Evolutionary conservation across 2,329 filamentous ascomycete genomes (phyloP).

Genomic region (Trichoderma gracile): DNA sequence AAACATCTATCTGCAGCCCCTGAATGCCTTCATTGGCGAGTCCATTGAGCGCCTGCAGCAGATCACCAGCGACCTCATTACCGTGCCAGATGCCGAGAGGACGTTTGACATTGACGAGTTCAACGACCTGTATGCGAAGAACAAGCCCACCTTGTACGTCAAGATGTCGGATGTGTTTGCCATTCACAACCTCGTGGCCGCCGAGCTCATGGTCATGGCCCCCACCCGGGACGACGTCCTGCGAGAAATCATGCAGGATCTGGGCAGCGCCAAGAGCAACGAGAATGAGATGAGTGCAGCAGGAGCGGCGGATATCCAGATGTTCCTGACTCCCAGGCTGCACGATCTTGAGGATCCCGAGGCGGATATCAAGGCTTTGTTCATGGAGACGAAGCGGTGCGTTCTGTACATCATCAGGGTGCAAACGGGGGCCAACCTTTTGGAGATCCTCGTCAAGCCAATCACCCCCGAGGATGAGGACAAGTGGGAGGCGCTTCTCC

Average conservation of each 20-base stretch:
- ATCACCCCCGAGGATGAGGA: constrained; percentile 84
- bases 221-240: constrained; percentile 82
- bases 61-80: constrained; percentile 76
- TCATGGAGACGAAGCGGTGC: constrained; percentile 98
- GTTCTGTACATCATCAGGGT: constrained; percentile 97
- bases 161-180: constrained; percentile 98
- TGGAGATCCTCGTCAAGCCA: constrained; percentile 92
- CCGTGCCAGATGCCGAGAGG: constrained; percentile 80
- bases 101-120: constrained; percentile 99
- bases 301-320: constrained; percentile 83
- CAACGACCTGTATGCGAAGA: constrained; percentile 95
- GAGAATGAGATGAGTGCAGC: constrained; percentile 89
- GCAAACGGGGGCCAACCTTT: constrained; percentile 85
- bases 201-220: constrained; percentile 76
- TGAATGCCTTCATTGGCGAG: constrained; percentile 88
- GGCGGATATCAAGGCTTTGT: constrained; percentile 84
- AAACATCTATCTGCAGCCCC: constrained; percentile 90
- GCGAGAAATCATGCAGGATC: constrained; percentile 86
- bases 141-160: constrained; percentile 97
- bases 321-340: constrained; percentile 86
- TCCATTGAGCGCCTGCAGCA: constrained; percentile 77
- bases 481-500: constrained; percentile 79
- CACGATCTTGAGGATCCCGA: constrained; percentile 92
- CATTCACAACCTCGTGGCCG: constrained; percentile 83
- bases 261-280: constrained; percentile 94